Conservation (phyloP, 768 basidiomycete genomes). For the Phlegmacium glaucopus region DNA sequence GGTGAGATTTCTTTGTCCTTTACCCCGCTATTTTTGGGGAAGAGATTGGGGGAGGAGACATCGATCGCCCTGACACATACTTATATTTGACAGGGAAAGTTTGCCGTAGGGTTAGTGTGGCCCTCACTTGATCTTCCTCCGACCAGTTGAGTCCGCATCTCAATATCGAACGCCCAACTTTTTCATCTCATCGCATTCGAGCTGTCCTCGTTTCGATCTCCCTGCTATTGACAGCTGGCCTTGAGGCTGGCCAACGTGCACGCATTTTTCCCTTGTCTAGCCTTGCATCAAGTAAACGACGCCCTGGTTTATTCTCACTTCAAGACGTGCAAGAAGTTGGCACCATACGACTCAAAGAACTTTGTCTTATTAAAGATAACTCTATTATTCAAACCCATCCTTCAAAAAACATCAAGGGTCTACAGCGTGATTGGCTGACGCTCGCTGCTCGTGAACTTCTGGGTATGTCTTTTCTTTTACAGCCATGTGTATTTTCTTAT, state of each 20-base stretch:
- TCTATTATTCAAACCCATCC: slow-evolving; percentile 9
- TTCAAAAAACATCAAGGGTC: slow-evolving; percentile 24
- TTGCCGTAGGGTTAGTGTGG: slow-evolving; percentile 72
- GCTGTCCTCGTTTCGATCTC: slow-evolving; percentile 55
- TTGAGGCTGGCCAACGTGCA: slow-evolving; percentile 46
- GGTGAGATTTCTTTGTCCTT: slow-evolving; percentile 20
- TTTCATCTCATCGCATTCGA: slow-evolving; percentile 22
- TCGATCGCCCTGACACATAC: no score
- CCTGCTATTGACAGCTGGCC: slow-evolving; percentile 56
- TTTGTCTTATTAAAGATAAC: slow-evolving; percentile 19
- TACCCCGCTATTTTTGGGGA: no score
- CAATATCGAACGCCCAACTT: slow-evolving; percentile 10
- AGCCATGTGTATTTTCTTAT: no score
- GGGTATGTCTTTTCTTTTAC: slow-evolving; percentile 40
- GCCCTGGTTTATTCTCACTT: slow-evolving; percentile 48
- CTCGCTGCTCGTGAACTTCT: slow-evolving; percentile 65
- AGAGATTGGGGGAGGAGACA: no score
- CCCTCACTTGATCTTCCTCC: slow-evolving; percentile 62
- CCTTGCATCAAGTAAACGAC: slow-evolving; percentile 29
- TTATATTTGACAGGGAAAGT: slow-evolving; percentile 36
- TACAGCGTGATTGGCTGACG: slow-evolving; percentile 58
- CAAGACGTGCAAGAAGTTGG: slow-evolving; percentile 48
- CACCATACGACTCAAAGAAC: slow-evolving; percentile 51
- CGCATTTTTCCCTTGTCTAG: slow-evolving; percentile 48
- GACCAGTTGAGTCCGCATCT: slow-evolving; percentile 47